These are phyloP conservation scores for Aspergillus bridgeri DNA, from an alignment of 495 filamentous ascomycete genomes.

Conservation along the genomic window DNA sequence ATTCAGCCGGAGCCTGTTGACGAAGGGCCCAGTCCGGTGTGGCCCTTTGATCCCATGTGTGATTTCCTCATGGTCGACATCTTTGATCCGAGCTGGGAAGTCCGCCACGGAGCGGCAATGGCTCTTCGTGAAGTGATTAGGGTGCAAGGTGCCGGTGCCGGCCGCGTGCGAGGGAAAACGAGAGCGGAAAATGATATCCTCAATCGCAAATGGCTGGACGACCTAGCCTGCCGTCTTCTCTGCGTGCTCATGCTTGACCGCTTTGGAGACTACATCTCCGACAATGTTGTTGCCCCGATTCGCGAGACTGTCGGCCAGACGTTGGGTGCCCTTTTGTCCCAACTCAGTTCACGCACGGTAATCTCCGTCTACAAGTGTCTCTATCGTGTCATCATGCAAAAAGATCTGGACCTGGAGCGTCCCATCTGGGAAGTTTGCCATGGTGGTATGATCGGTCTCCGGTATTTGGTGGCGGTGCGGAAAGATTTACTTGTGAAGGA, in stretches of 20 bases:
- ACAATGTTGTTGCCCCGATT: constrained; percentile 94
- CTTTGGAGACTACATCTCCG: constrained; percentile 96
- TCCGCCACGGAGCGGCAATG: constrained; percentile 95
- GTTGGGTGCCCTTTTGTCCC: constrained; percentile 79
- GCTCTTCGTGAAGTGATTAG: constrained; percentile 87
- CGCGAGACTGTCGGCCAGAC: constrained; percentile 96
- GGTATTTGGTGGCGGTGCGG: constrained; percentile 91
- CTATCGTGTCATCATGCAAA: constrained; percentile 88
- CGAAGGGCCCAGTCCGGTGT: constrained; percentile 66
- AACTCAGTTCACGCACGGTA: constrained; percentile 71
- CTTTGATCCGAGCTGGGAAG: constrained; percentile 93
- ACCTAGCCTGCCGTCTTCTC: constrained; percentile 85
- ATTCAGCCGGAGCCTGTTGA: constrained; percentile 65
- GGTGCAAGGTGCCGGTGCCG: constrained; percentile 89
- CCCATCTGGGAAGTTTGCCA: constrained; percentile 93
- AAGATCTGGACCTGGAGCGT: constrained; percentile 63
- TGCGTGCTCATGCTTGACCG: constrained; percentile 96
- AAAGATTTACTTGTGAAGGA: constrained; percentile 86
- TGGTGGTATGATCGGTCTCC: constrained; percentile 93
- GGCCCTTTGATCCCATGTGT: constrained; percentile 92
- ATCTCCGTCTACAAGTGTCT: constrained; percentile 75
- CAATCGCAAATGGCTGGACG: constrained; percentile 85
- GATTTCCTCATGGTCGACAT: constrained; percentile 90
- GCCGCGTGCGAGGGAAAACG: constrained; percentile 66
- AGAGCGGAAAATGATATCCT: constrained; percentile 70